phyloP scores from a whole-genome alignment of 2,329 filamentous ascomycete genomes.

The Colletotrichum incanum region DNA sequence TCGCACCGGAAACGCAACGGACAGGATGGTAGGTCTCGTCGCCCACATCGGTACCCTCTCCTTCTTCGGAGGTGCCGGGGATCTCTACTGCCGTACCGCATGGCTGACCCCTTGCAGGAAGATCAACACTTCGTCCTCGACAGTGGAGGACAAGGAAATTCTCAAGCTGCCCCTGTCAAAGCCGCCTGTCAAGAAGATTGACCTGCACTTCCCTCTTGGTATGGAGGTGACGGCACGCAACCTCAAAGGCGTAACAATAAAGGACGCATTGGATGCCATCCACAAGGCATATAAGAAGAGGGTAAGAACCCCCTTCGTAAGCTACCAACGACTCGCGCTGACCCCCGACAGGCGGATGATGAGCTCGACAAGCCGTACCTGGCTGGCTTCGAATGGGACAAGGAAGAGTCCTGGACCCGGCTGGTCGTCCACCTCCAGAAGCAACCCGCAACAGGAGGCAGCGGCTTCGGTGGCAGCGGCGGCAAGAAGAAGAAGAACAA shows the following conservation, averaged over 20 bases:
- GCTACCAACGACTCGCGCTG: neutral
- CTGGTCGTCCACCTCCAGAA: slow-evolving; percentile 90
- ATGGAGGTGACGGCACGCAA: slow-evolving; percentile 92
- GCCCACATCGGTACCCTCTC: neutral
- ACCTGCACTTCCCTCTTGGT: slow-evolving; percentile 91
- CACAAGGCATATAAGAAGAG: slow-evolving; percentile 98
- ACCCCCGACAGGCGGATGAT: slow-evolving; percentile 80
- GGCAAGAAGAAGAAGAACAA: slow-evolving; percentile 78
- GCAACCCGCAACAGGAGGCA: slow-evolving; percentile 66
- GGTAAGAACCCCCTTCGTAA: slow-evolving; percentile 68
- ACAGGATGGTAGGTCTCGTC: slow-evolving; percentile 82
- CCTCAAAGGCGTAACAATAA: slow-evolving; percentile 95
- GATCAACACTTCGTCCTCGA: slow-evolving; percentile 87
- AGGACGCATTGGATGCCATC: slow-evolving; percentile 95
- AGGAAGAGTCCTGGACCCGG: slow-evolving; percentile 90
- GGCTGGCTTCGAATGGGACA: slow-evolving; percentile 96
- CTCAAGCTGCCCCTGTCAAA: slow-evolving; percentile 86
- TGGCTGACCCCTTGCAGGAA: slow-evolving; percentile 74
- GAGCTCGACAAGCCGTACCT: slow-evolving; percentile 91
- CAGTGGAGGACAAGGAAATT: slow-evolving; percentile 86
- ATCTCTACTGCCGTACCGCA: neutral
- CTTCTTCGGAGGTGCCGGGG: neutral
- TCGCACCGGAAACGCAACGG: slow-evolving; percentile 87
- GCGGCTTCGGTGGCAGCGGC: slow-evolving; percentile 55
- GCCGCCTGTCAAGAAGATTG: slow-evolving; percentile 93